Evolutionary conservation across 192 early-diverging fungal species (phyloP).

Genomic region (Backusella liffmaniae): DNA sequence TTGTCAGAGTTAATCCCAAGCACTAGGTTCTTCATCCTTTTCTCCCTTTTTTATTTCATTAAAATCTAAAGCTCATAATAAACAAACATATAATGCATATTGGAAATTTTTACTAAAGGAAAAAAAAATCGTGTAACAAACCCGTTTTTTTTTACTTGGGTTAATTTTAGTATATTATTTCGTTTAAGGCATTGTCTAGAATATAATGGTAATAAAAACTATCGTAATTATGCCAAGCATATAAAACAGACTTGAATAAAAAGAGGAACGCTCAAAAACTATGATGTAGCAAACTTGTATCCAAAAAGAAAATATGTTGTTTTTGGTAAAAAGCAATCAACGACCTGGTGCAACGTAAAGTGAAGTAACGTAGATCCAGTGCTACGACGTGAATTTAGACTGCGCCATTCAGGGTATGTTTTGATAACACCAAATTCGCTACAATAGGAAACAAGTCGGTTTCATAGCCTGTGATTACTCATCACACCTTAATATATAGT

Average conservation of each 20-base stretch:
- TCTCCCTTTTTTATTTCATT: not conserved
- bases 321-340: slow-evolving; percentile 5
- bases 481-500: not conserved
- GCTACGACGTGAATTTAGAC: not conserved
- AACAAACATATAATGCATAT: not conserved
- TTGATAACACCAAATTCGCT: not conserved
- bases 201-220: not conserved
- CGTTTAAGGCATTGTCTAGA: not conserved
- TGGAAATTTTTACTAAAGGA: too few relatives aligned
- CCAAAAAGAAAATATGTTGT: not conserved
- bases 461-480: not conserved
- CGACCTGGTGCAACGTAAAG: not conserved
- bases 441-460: not conserved
- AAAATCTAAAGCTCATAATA: not conserved
- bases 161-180: not conserved
- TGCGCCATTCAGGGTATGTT: not conserved
- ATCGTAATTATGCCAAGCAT: not conserved
- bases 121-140: not conserved
- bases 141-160: not conserved
- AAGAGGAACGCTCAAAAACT: not conserved
- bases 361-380: not conserved
- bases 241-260: not conserved
- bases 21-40: not conserved
- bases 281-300: not conserved
- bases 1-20: not conserved